Percentiles rank a stretch among this genome's conserved stretches.
Evolutionary conservation across 495 filamentous ascomycete genomes (phyloP).

Genomic region (Aspergillus egyptiacus): DNA sequence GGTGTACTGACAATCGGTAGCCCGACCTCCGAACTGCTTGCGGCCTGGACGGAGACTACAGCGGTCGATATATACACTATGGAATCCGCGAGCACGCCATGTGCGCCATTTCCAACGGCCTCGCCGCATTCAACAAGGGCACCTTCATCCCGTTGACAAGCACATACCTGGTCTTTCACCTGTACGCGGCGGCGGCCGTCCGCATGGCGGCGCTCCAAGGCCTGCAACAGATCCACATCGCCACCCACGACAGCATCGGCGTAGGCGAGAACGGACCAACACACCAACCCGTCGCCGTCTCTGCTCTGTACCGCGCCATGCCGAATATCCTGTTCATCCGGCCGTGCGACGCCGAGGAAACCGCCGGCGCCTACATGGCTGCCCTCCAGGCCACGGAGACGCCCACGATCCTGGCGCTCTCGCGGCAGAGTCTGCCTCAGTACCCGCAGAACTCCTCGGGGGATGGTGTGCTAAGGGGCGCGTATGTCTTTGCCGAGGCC

Average conservation of each 20-base stretch:
- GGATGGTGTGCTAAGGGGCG: slow-evolving; percentile 23
- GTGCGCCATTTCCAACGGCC: slow-evolving; percentile 47
- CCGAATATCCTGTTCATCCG: slow-evolving; percentile 53
- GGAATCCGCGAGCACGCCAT: slow-evolving; percentile 51
- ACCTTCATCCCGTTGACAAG: slow-evolving; percentile 41
- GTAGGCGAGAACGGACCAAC: slow-evolving; percentile 56
- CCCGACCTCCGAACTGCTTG: slow-evolving; percentile 40
- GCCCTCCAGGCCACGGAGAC: neutral
- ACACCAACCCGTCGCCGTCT: slow-evolving; percentile 55
- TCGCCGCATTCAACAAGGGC: slow-evolving; percentile 47
- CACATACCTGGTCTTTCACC: slow-evolving; percentile 56
- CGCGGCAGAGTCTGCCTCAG: slow-evolving; percentile 20
- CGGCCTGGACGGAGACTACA: slow-evolving; percentile 41
- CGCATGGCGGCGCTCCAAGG: slow-evolving; percentile 53
- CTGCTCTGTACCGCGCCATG: slow-evolving; percentile 53
- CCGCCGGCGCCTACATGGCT: neutral
- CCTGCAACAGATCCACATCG: slow-evolving; percentile 51
- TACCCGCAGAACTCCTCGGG: slow-evolving; percentile 16
- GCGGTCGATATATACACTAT: slow-evolving; percentile 47
- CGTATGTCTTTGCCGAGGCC: slow-evolving; percentile 29
- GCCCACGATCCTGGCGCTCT: slow-evolving; percentile 27
- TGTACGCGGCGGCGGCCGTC: slow-evolving; percentile 52
- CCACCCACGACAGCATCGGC: slow-evolving; percentile 56
- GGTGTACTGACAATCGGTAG: slow-evolving; percentile 15
- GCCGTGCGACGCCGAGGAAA: slow-evolving; percentile 21